Evolutionary conservation across 2,329 filamentous ascomycete genomes (phyloP), one percentile per base, ranked within the genome.

Genomic region (Cladosporium austrohemisphaericum): DNA sequence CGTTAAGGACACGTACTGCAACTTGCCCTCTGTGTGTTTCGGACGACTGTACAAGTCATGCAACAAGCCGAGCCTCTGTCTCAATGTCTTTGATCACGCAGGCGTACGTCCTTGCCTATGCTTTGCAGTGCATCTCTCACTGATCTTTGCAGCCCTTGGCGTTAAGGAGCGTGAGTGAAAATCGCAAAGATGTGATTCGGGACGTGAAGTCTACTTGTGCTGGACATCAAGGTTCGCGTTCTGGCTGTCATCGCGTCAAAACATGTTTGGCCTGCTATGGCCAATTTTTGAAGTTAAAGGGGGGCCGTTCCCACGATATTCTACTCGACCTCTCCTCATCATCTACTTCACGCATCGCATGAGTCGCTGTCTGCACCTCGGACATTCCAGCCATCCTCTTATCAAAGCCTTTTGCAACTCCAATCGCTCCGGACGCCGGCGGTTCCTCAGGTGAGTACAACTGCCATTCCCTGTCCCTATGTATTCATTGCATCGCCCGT

Each of bases 331-430:
- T 40, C 26, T 41, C 10, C 19, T 38, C 28, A 22, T 11, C 41
- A 28, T 49, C 35, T 22, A 22, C 35, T 5, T 36, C 45, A 31
- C 22, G 51, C 32, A 31, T 53, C 37, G 38, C 33, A 56, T 61
- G 59, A 60, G 60, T 53, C 36, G 54, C 16, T 52, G 53, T 23
- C 44, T 60, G 13, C 57, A 61, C 36, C 51, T 57, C 26, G 60
- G 58, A n/a, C 58, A 62, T 40, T 51, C 57, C 28, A 53, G 55
- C 38, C 59, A 61, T 41, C 57, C 58, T 13, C 25, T 56, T 25
- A 55, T 62, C 28, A 55, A 54, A 41, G 47, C 52, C 7, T 63
- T 61, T 41, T 46, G 60, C 31, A 52, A 25, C n/a, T 41, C 45
- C 37, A 50, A 54, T 31, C 49, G 49, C 36, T 51, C 32, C 29